Evolutionary conservation across 2,329 filamentous ascomycete species (phyloP), one percentile per base, ranked within the genome.

Genomic region (Gaeumannomyces tritici): DNA sequence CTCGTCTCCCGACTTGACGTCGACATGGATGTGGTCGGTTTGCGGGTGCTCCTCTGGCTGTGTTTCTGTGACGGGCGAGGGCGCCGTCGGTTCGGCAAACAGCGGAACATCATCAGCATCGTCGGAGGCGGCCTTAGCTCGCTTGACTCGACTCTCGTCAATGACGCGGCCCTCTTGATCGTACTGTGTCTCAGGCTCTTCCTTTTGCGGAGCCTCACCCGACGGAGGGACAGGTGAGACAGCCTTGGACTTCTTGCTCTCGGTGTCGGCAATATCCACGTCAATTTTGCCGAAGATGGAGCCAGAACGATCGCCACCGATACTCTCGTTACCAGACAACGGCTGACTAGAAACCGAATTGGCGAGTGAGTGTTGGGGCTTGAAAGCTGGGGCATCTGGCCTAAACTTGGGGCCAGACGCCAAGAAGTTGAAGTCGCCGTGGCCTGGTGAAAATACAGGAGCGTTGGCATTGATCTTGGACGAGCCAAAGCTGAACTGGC

Each of bases 331-430:
- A 21, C 77, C 77, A 55, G 82, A 79, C 61, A 73, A 70, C 7
- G 73, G 67, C 12, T 75, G 74, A 63, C 79, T 83, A 4, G 76
- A 75, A 60, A 83, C 71, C 2, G 82, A 79, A 59, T 78, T 75
- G 59, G 79, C 74, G 65, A 82, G 69, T 9, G 77, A 74, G 42
- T 76, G 72, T 63, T 79, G 76, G 2, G 90, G 90, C 26, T 86
- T 91, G 72, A 96, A 96, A 0, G 84, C 78, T 15, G 90, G 89
- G 4, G 90, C 91, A 71, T 89, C 88, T 3, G 90, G 88, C 64
- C 89, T 86, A 76, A 93, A 91, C 42, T 84, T 87, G 61, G 85
- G 85, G 0, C 83, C 84, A 42, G 83, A 81, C 1, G 84, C 76
- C 6, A 87, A 88, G 70, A 93, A 89, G 70, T 79, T 89, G 74